A percentile compares a stretch with the other conserved stretches of the same genome.
phyloP scores from a whole-genome alignment of 768 basidiomycete genomes.

The Amanita brunnescens region DNA sequence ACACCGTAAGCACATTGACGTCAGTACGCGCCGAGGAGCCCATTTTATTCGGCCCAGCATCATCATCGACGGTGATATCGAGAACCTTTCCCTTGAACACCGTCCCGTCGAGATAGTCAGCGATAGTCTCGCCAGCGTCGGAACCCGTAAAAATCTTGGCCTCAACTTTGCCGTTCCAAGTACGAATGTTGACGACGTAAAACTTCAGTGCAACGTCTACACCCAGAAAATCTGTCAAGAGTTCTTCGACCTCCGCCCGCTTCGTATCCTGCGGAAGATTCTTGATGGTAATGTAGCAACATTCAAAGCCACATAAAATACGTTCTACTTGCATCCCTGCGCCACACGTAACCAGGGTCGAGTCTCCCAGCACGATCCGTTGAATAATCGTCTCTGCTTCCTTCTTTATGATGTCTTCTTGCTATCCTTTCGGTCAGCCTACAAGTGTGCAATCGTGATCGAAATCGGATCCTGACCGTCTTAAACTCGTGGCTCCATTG shows the following conservation, averaged over 20 bases:
- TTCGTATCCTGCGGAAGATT: slow-evolving; percentile 36
- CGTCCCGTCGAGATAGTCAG: slow-evolving; percentile 34
- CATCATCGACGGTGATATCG: slow-evolving; percentile 32
- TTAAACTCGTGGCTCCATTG: not conserved
- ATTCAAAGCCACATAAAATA: slow-evolving; percentile 44
- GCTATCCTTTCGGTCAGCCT: not conserved
- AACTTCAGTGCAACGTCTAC: slow-evolving; percentile 25
- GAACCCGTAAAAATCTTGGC: slow-evolving; percentile 34
- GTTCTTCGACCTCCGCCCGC: slow-evolving; percentile 28
- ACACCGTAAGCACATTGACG: slow-evolving; percentile 35
- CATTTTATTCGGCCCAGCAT: slow-evolving; percentile 34
- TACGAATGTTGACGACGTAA: slow-evolving; percentile 24
- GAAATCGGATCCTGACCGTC: not conserved
- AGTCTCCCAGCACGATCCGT: slow-evolving; percentile 30
- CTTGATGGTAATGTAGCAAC: slow-evolving; percentile 36
- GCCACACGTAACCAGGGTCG: slow-evolving; percentile 39
- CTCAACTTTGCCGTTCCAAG: slow-evolving; percentile 21
- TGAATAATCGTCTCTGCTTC: slow-evolving; percentile 36
- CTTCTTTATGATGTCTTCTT: slow-evolving; percentile 11
- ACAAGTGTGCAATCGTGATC: not conserved
- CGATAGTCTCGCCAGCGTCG: slow-evolving; percentile 33
- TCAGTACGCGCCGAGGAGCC: slow-evolving; percentile 22
- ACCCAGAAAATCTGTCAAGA: slow-evolving; percentile 39
- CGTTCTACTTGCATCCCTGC: slow-evolving; percentile 39
- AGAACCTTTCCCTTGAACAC: slow-evolving; percentile 34